phyloP scores from a whole-genome alignment of 139 green algal species.

The Medakamo hakoo region DNA sequence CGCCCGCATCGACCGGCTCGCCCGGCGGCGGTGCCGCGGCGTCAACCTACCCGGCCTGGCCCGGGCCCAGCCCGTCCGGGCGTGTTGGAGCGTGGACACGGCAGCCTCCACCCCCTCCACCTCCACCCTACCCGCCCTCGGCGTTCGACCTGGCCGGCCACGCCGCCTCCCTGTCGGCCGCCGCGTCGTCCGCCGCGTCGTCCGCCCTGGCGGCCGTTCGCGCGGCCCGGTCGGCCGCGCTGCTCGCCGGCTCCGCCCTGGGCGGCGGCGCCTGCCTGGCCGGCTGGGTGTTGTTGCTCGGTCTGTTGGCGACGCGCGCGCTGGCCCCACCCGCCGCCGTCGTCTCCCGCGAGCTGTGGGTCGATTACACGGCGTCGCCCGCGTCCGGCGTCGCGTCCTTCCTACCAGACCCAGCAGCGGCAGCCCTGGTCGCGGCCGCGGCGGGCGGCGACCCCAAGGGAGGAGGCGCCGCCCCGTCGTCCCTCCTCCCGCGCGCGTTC shows the following conservation, averaged over 20 bases:
- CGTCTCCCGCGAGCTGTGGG: neutral
- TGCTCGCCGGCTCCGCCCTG: neutral
- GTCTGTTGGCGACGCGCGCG: neutral
- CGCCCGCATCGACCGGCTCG: too few species aligned
- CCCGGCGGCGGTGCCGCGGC: too few species aligned
- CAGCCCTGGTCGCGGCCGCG: neutral
- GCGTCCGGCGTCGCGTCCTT: neutral
- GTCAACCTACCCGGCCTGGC: too few species aligned
- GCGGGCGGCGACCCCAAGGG: neutral
- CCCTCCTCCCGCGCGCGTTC: neutral
- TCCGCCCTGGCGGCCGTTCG: too few species aligned
- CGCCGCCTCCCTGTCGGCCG: too few species aligned
- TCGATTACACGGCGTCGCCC: neutral
- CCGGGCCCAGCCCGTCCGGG: too few species aligned
- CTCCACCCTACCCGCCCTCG: too few species aligned
- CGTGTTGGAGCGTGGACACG: too few species aligned
- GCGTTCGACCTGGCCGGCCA: too few species aligned
- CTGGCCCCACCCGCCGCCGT: neutral
- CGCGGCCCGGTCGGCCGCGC: too few species aligned
- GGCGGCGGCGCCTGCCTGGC: neutral
- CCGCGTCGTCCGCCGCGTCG: neutral
- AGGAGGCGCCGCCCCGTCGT: neutral
- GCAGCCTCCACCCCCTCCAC: too few species aligned
- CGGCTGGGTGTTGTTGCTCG: neutral
- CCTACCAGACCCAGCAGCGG: neutral